phyloP scores from a whole-genome alignment of 495 filamentous ascomycete species.

The Xylaria castorea region DNA sequence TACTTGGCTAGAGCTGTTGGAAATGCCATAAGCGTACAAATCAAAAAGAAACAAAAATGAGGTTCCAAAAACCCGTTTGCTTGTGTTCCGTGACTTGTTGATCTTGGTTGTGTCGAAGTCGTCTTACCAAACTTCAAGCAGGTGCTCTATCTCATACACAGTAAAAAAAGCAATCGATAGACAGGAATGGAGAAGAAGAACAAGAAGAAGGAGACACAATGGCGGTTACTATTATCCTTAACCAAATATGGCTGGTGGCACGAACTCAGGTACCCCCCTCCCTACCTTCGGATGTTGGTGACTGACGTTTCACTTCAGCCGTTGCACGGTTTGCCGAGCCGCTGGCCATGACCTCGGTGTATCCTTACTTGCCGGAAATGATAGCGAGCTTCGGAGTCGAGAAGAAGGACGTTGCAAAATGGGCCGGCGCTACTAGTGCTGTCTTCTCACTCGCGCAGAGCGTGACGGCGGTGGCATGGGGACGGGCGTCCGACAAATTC shows the following conservation, averaged over 20 bases:
- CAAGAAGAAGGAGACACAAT: neutral
- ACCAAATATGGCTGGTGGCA: neutral
- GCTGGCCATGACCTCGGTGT: conserved; percentile 81
- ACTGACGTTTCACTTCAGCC: conserved; percentile 53
- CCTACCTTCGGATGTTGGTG: conserved; percentile 9
- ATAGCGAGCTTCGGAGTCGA: conserved; percentile 79
- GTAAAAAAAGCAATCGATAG: conserved; percentile 12
- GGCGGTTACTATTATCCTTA: neutral
- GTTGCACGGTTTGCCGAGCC: conserved; percentile 86
- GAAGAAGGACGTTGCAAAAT: conserved; percentile 74
- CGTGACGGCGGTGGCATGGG: conserved; percentile 79
- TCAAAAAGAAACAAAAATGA: conserved; percentile 12
- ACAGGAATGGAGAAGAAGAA: neutral
- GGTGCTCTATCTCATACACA: conserved; percentile 1
- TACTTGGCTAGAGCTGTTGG: neutral
- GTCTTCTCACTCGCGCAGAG: conserved; percentile 77
- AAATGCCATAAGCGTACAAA: neutral
- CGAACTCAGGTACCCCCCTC: conserved; percentile 8
- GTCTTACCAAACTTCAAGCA: conserved; percentile 26
- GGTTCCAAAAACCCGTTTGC: neutral
- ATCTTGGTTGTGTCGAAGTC: conserved; percentile 30
- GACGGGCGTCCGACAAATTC: conserved; percentile 72
- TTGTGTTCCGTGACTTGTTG: conserved; percentile 35
- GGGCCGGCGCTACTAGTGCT: conserved; percentile 74
- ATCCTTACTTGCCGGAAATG: conserved; percentile 92